Conservation (phyloP, 306 rosid species). For the Malus sylvestris region DNA sequence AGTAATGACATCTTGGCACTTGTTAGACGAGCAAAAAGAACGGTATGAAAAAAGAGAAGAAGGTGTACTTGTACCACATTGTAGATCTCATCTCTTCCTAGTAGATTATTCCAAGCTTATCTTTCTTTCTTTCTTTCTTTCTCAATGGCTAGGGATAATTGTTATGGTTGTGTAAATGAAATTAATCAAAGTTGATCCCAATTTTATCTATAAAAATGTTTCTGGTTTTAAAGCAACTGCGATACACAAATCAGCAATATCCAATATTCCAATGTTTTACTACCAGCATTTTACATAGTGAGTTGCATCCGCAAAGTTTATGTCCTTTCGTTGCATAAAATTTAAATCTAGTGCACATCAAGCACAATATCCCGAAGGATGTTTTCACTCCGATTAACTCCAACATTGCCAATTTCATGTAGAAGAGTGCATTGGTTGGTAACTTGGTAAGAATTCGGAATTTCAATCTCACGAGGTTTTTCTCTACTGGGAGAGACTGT, state of each 20-base stretch:
- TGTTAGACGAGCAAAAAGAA: conserved; percentile 46
- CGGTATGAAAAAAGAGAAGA: conserved; percentile 12
- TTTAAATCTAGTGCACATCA: background rate
- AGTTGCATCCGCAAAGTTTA: background rate
- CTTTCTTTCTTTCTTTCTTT: background rate
- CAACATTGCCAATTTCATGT: background rate
- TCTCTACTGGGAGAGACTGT: background rate
- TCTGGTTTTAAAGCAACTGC: background rate
- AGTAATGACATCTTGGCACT: conserved; percentile 55
- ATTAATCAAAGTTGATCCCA: background rate
- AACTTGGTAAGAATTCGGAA: background rate
- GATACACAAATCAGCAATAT: background rate
- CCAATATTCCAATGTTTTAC: background rate
- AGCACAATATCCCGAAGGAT: background rate
- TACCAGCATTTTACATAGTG: background rate
- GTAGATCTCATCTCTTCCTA: too few species aligned
- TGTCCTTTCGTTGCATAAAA: background rate
- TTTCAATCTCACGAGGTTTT: background rate
- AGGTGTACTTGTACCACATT: background rate
- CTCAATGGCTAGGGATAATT: background rate
- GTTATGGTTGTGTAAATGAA: background rate
- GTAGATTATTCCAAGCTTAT: background rate
- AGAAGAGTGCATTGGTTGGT: background rate
- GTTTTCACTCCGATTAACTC: background rate
- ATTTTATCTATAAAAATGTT: background rate